Percentiles rank a stretch among this genome's conserved stretches.
These are phyloP conservation scores for Colletotrichum navitas DNA, from an alignment of 2,329 filamentous ascomycete species.

Conservation along the genomic window DNA sequence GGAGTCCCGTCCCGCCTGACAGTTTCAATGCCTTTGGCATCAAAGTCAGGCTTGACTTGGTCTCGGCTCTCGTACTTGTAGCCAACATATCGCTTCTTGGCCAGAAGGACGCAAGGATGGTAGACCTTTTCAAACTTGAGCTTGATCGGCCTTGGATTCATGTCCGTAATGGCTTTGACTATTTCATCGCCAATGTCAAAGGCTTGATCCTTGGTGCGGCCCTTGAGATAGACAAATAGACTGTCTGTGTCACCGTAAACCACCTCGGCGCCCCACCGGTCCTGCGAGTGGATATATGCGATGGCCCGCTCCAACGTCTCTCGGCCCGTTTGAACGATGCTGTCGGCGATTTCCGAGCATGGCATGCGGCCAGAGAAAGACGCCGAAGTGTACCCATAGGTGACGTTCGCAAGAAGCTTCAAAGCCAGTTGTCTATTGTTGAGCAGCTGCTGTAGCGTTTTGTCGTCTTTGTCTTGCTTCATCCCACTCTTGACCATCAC, in stretches of 20 bases:
- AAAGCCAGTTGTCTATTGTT: constrained; percentile 95
- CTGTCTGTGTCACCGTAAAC: constrained; percentile 99
- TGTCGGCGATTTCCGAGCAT: constrained; percentile 97
- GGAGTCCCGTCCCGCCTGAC: constrained; percentile 95
- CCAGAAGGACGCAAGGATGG: constrained; percentile 90
- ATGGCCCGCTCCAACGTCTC: constrained; percentile 96
- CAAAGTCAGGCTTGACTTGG: constrained; percentile 87
- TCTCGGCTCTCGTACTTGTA: constrained; percentile 90
- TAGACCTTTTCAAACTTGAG: constrained; percentile 99
- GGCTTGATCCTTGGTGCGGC: constrained; percentile 86
- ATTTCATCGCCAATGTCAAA: constrained; percentile 96
- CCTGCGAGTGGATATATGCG: constrained; percentile 88
- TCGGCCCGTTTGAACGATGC: constrained; percentile 94
- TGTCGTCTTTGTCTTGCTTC: constrained; percentile 93
- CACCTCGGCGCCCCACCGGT: constrained; percentile 92
- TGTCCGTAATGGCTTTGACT: constrained; percentile 84
- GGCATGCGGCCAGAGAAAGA: constrained; percentile 98
- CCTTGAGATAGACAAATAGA: constrained; percentile 90
- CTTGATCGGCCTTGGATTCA: constrained; percentile 92
- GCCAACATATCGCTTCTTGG: constrained; percentile 98
- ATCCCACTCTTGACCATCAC: constrained; percentile 99
- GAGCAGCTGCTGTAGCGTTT: constrained; percentile 83
- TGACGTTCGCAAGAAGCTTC: constrained; percentile 98
- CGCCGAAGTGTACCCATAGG: constrained; percentile 96
- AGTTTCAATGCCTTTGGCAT: constrained; percentile 98